Conservation (phyloP, 441 rosid genomes). For the Erodium chrysanthum region DNA sequence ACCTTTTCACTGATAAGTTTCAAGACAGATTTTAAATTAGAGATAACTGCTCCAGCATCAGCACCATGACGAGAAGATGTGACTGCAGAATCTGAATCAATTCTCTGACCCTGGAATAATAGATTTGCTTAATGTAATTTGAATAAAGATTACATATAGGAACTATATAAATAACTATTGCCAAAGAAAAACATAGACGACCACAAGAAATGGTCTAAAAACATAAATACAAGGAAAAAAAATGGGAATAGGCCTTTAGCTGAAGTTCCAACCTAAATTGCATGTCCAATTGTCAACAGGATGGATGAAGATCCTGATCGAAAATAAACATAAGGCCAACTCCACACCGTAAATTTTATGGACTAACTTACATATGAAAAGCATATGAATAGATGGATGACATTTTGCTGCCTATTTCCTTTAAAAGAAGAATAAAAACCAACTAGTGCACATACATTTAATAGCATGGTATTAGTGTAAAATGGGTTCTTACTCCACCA, state of each 20-base stretch:
- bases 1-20: slow-evolving; percentile 78
- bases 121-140: neutral
- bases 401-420: neutral
- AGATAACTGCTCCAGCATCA: slow-evolving; percentile 73
- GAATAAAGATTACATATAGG: neutral
- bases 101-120: slow-evolving; percentile 51
- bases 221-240: too few species aligned
- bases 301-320: too few species aligned
- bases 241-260: too few species aligned
- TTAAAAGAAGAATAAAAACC: neutral
- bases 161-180: neutral
- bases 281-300: too few species aligned
- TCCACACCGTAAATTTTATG: too few species aligned
- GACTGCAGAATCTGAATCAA: slow-evolving; percentile 79
- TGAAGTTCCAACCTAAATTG: too few species aligned
- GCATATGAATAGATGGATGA: too few species aligned
- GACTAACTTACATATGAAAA: too few species aligned
- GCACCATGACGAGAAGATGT: slow-evolving; percentile 82
- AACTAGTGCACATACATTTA: neutral
- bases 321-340: too few species aligned
- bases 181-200: neutral
- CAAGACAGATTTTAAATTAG: slow-evolving; percentile 68
- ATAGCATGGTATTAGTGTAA: neutral
- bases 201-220: neutral
- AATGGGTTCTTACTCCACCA: neutral